Base-by-base conservation (phyloP, 2,329 filamentous ascomycete genomes). In the Coleophoma crateriformis region DNA sequence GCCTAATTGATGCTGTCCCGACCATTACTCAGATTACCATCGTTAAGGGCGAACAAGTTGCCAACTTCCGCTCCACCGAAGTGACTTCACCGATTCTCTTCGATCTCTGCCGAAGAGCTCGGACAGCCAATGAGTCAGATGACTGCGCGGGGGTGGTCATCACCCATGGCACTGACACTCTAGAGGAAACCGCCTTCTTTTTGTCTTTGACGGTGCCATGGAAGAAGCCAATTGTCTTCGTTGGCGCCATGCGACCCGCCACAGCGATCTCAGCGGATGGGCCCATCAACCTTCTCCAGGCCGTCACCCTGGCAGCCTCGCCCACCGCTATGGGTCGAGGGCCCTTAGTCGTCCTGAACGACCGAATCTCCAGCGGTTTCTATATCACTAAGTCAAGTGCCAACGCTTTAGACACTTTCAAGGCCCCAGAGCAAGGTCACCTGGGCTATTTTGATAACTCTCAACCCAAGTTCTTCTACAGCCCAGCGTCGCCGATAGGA, bases 151-250 rank as follows among this genome's bases (percentile, higher is more conserved):
- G 48, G 19, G 48, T 50, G 5, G 33, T 46, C 13, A 35, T 50
- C 12, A 83, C 81, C 1, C 81, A 84, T 58, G 81, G 81, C 48
- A 84, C 81, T 8, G 81, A 85, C 59, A 83, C 79, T 0, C 68
- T 84, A 1, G 81, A 83, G 57, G 80, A 84, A 61, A 76, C 76
- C 1, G 76, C 79, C 13, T 82, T 83, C 67, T 82, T 82, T 66
- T 66, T 84, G 7, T 75, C 82, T 53, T 63, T 78, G 5, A 80
- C 77, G 0, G 60, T 82, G 32, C 72, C 72, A 54, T 77, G 72
- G 37, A 68, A 70, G 33, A 82, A 84, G 63, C 79, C 80, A 1
- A 70, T 84, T 13, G 74, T 84, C 4, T 57, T 79, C 19, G 79
- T 80, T 2, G 80, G 79, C 8, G 74, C 80, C 14, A 84, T 84